Base-by-base conservation (phyloP, 257 asterid species). In the Solanum boliviense region DNA sequence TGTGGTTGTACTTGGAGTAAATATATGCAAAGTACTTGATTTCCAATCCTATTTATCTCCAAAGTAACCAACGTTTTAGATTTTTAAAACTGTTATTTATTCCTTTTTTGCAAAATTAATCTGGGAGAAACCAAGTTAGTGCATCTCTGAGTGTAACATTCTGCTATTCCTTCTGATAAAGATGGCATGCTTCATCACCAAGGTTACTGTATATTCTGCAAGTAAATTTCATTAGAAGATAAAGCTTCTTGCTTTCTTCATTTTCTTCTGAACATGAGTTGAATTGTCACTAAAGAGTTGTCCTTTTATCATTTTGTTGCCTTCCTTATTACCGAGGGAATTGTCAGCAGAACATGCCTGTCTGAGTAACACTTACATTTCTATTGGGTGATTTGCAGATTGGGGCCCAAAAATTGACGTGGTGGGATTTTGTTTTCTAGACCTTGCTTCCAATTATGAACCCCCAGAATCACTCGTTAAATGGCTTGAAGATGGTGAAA, bases 371-470 rank as follows among this genome's bases (percentile, higher is more conserved):
- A 34, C 52, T 52, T 18, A 12, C 58, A 72, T 73, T 81, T 86
- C 85, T 34, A 36, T 58, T 38, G 25, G 27, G 32, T 76, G 82
- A 88, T 86, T 71, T 89, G 90, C 95, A 95, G 99, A 96, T 87
- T 96, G 99, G 99, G 98, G 99, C 29, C 93, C 95, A n/a, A 94
- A 92, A 60, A 89, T 94, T 83, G 99, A 95, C 87, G 98, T 96
- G 29, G 98, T 96, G 81, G 99, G 99, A 34, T 96, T 95, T 93
- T 95, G 98, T 88, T 95, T 95, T 91, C 92, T 95, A 76, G 99
- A 96, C 90, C 98, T 96, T 86, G 98, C 98, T 38, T 96, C 99
- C 16, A 92, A 88, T 89, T 96, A 96, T 83, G 93, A 65, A 79
- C 98, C 99, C 25, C 98, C 97, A 12, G 93, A 92, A 62, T 88